Conservation (phyloP, 129 eudicot species). For the Chrysanthemum lavandulifolium region DNA sequence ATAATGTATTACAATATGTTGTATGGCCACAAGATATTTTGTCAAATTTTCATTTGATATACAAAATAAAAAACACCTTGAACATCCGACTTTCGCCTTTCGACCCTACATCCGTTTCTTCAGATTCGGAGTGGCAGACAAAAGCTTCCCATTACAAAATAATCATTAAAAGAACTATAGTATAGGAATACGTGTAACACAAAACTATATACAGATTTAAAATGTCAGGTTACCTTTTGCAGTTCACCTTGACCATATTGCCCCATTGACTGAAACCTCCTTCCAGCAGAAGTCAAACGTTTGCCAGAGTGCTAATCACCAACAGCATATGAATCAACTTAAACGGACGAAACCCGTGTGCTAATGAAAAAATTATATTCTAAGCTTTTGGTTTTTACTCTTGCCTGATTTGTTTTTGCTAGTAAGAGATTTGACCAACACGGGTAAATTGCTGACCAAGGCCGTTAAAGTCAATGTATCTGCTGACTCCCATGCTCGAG, state of each 20-base stretch:
- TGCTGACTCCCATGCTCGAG: conserved; percentile 92
- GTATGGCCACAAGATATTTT: too few relatives aligned
- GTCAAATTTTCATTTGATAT: too few relatives aligned
- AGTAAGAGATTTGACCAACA: conserved; percentile 42
- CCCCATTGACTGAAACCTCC: conserved; percentile 95
- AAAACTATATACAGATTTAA: too few relatives aligned
- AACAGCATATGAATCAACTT: conserved; percentile 30
- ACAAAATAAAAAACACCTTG: too few relatives aligned
- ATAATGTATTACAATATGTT: too few relatives aligned
- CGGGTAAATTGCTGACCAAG: conserved; percentile 67
- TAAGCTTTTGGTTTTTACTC: conserved; percentile 25
- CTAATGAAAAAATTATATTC: conserved; percentile 1
- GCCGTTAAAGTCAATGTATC: conserved; percentile 70
- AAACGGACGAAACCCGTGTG: conserved; percentile 8
- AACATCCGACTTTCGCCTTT: too few relatives aligned
- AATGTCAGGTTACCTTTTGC: conserved; percentile 19
- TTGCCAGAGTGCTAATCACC: conserved; percentile 68
- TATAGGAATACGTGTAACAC: too few relatives aligned
- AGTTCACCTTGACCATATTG: conserved; percentile 95
- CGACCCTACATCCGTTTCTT: too few relatives aligned
- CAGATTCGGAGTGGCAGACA: too few relatives aligned
- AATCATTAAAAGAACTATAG: too few relatives aligned
- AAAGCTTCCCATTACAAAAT: too few relatives aligned
- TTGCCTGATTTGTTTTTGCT: conserved; percentile 70
- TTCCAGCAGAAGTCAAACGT: conserved; percentile 82